phyloP scores from a whole-genome alignment of 495 filamentous ascomycete genomes.

The Lophiostoma macrostomum region DNA sequence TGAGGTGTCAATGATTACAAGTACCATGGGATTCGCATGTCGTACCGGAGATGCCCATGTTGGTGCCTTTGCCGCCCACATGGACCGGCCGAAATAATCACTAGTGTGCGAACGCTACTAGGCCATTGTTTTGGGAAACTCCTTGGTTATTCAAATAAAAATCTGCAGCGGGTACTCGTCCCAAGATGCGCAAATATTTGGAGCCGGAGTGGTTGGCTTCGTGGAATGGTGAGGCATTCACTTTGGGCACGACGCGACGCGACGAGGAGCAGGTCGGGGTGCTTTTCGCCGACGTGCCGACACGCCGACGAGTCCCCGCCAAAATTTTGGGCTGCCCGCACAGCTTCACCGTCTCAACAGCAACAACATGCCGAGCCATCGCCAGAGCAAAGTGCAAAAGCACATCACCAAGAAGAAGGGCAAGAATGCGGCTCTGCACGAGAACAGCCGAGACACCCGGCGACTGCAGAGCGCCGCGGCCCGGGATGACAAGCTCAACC shows the following conservation, averaged over 20 bases:
- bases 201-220: no score
- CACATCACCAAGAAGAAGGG: constrained; percentile 76
- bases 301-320: constrained; percentile 13
- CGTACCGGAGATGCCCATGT: constrained; percentile 47
- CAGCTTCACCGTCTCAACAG: neutral
- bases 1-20: no score
- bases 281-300: neutral
- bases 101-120: neutral
- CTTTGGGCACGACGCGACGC: no score
- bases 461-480: constrained; percentile 68
- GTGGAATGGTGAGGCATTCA: no score
- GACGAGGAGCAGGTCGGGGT: neutral
- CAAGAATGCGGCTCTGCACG: constrained; percentile 66
- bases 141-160: no score
- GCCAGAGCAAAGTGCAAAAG: constrained; percentile 76
- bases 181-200: no score
- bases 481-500: constrained; percentile 72
- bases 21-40: no score
- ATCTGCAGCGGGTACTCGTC: no score
- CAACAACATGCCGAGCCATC: constrained; percentile 63
- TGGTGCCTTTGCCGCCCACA: constrained; percentile 5
- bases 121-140: no score
- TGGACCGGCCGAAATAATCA: constrained; percentile 1
- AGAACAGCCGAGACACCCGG: constrained; percentile 76
- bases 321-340: constrained; percentile 32